A percentile compares a stretch with the other conserved stretches of the same genome.
phyloP scores from a whole-genome alignment of 768 basidiomycete species.

The Tulasnella sp. region DNA sequence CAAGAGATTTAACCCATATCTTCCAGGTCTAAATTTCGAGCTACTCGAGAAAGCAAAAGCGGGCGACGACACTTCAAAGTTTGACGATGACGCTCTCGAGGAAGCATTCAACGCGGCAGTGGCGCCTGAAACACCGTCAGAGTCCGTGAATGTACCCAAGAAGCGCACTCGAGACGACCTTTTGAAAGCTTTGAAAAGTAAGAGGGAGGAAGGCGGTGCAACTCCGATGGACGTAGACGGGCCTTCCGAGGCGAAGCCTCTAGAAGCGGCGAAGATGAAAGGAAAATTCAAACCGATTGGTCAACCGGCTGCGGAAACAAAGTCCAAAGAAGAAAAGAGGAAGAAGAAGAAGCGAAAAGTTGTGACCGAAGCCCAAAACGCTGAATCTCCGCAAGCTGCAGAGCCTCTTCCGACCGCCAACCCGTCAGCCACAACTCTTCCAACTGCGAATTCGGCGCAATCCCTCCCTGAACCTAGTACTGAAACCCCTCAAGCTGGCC shows the following conservation, averaged over 20 bases:
- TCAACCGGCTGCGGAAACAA: slow-evolving; percentile 43
- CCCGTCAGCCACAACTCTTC: slow-evolving; percentile 18
- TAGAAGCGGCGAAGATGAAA: slow-evolving; percentile 44
- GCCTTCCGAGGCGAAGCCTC: slow-evolving; percentile 37
- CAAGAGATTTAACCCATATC: not conserved
- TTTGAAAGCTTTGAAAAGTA: slow-evolving; percentile 70
- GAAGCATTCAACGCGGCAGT: slow-evolving; percentile 54
- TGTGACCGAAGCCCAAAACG: slow-evolving; percentile 41
- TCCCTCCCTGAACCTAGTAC: slow-evolving; percentile 21
- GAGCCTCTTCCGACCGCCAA: slow-evolving; percentile 38
- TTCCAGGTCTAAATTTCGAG: slow-evolving; percentile 81
- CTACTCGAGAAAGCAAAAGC: slow-evolving; percentile 84
- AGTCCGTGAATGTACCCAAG: slow-evolving; percentile 46
- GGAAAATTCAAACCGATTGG: slow-evolving; percentile 44
- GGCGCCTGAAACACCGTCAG: slow-evolving; percentile 27
- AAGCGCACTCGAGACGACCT: slow-evolving; percentile 83
- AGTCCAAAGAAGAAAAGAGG: slow-evolving; percentile 47
- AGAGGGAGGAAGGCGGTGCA: slow-evolving; percentile 45
- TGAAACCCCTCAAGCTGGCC: slow-evolving; percentile 14
- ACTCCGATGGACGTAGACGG: slow-evolving; percentile 32
- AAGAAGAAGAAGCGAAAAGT: slow-evolving; percentile 66
- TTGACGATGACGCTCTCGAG: slow-evolving; percentile 76
- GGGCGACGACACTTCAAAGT: slow-evolving; percentile 53
- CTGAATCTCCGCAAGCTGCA: slow-evolving; percentile 43
- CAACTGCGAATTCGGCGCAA: not conserved